phyloP scores from a whole-genome alignment of 805 yeast genomes.

The Wickerhamomyces rabaulensis region DNA sequence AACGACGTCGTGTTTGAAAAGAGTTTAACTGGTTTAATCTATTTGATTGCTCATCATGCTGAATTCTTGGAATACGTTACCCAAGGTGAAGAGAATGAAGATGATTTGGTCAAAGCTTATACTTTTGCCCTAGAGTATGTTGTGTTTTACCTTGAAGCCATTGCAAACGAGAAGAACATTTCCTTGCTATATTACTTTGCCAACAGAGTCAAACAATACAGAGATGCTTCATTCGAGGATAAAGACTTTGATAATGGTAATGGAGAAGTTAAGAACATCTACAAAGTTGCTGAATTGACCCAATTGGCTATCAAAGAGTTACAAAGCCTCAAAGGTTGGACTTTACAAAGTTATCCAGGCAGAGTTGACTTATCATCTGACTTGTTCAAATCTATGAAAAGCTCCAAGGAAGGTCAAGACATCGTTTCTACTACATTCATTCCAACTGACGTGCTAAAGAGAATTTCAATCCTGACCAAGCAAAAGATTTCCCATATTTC shows the following conservation, averaged over 20 bases:
- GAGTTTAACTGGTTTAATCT: slow-evolving; percentile 60
- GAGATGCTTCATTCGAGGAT: slow-evolving; percentile 45
- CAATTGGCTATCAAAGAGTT: slow-evolving; percentile 59
- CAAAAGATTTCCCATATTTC: slow-evolving; percentile 27
- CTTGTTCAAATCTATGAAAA: slow-evolving; percentile 55
- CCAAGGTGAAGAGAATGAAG: slow-evolving; percentile 21
- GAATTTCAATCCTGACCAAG: slow-evolving; percentile 29
- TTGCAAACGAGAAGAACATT: slow-evolving; percentile 62
- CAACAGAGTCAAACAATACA: slow-evolving; percentile 72
- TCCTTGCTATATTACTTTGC: slow-evolving; percentile 72
- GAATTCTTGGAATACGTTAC: slow-evolving; percentile 46
- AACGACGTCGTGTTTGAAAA: slow-evolving; percentile 56
- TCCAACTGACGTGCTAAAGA: slow-evolving; percentile 38
- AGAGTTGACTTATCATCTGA: slow-evolving; percentile 67
- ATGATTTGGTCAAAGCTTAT: slow-evolving; percentile 36
- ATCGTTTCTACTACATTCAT: slow-evolving; percentile 52
- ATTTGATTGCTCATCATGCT: slow-evolving; percentile 69
- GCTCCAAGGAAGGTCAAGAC: slow-evolving; percentile 51
- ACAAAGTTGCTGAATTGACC: slow-evolving; percentile 66
- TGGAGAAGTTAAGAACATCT: slow-evolving; percentile 38
- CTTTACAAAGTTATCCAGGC: slow-evolving; percentile 76
- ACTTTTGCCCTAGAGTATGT: slow-evolving; percentile 56
- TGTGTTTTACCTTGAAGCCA: slow-evolving; percentile 50
- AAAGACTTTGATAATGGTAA: slow-evolving; percentile 23
- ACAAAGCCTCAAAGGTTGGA: slow-evolving; percentile 60